Evolutionary conservation across 495 filamentous ascomycete genomes (phyloP), one percentile per base, ranked within the genome.

Genomic region (Venustampulla echinocandica): DNA sequence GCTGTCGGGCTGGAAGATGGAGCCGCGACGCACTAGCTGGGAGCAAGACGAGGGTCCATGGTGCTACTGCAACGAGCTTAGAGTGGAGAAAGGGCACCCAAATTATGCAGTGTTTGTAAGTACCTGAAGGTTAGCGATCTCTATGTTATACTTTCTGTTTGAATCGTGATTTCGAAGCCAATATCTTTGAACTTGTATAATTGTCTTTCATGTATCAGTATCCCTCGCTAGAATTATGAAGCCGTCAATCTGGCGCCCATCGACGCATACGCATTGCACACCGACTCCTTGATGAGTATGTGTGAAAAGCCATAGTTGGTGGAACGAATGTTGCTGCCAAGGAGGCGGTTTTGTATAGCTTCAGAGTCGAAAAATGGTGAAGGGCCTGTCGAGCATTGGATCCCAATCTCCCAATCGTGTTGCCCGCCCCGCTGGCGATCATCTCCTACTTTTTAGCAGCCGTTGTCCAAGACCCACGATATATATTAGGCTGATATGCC

Each of bases 61-160:
- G 25, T 24, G 19, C 17, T 10, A 37, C 15, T 11, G 15, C 7
- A 17, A 7, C 17, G 34, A 7, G 15, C 9, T 18, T 18, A 15
- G 34, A 37, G 7, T 24, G 17, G 18, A 38, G 18, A 34, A 35
- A 11, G 28, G 14, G 18, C 15, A 15, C 17, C 25, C 14, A 13
- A 10, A 1, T 54, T 27, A 42, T n/a, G 13, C 13, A 11, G 33
- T 28, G 32, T 55, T 55, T 55, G 52, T 50, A 51, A 55, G 52
- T 55, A 55, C 47, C 43, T 40, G 47, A 55, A 47, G 47, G 52
- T 55, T 51, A 33, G 47, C 47, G n/a, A 47, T 51, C 44, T 34
- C 52, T 44, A 41, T 44, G 47, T 42, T 40, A 45, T 44, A 24
- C 52, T 37, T 21, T 39, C 21, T 22, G 10, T 39, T 15, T 15